Base-by-base conservation (phyloP, 768 basidiomycete species). In the Piloderma croceum region DNA sequence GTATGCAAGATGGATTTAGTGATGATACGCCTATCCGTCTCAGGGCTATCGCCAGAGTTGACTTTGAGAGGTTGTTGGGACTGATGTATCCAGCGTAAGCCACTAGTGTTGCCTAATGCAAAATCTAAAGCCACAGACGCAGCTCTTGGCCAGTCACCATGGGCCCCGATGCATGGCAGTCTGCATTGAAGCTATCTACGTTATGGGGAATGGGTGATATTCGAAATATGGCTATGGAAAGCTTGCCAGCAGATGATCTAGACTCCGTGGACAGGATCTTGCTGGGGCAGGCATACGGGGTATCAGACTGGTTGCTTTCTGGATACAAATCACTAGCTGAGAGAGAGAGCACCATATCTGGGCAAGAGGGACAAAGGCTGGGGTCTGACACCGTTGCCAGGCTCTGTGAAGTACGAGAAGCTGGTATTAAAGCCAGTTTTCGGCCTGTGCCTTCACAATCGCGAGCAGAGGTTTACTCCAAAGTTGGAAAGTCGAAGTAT, bases 171-270 rank as follows among this genome's bases (percentile, higher is more conserved):
- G 56, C 57, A 36, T 70, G 70, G 73, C 46, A 61, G 12, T 57
- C 63, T 0, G 58, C 66, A 17, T 48, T 68, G n/a, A 64, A 64
- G 44, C 49, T 71, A 17, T 51, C 70, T 5, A 60, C 49, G 5
- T 62, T 65, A 51, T 71, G 70, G 65, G 49, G 53, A 31, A 66
- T 67, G 36, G 44, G 52, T 15, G 36, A 43, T 11, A 36, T 69
- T 22, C 56, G 64, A 24, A 38, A 46, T 13, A 12, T 56, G 4
- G 41, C 47, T 2, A 50, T 73, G 13, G 33, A 34, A n/a, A 15
- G 17, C 6, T 15, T 29, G 15, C 27, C 15, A 9, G 27, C 9
- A 29, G 31, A 9, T 13, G 31, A 31, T 4, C 12, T 33, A 4
- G 15, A 19, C 4, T n/a, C 20, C 17, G 39, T 31, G 18, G 39